phyloP scores from a whole-genome alignment of 139 green algal genomes.

The Microglena sp. region DNA sequence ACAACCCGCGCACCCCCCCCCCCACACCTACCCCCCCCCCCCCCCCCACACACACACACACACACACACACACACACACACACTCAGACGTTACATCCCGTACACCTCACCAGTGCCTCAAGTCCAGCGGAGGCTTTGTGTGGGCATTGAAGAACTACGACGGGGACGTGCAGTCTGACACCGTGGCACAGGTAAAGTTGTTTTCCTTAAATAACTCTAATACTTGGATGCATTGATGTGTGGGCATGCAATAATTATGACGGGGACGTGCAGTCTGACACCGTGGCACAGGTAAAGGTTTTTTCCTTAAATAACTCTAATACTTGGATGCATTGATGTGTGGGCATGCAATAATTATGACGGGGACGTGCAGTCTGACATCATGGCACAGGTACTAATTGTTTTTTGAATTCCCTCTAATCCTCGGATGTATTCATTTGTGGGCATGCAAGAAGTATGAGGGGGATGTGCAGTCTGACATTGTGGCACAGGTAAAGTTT shows the following conservation, averaged over 20 bases:
- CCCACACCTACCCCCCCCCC: too few relatives aligned
- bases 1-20: too few relatives aligned
- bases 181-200: conserved; percentile 63
- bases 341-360: neutral
- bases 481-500: too few relatives aligned
- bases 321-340: neutral
- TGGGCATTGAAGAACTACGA: conserved; percentile 99
- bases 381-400: too few relatives aligned
- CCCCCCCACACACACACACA: too few relatives aligned
- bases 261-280: conserved; percentile 83
- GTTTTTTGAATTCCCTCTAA: too few relatives aligned
- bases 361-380: too few relatives aligned
- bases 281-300: conserved; percentile 63
- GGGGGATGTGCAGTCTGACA: too few relatives aligned
- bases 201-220: neutral
- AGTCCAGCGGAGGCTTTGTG: conserved; percentile 87
- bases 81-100: neutral
- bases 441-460: neutral
- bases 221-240: conserved; percentile 30
- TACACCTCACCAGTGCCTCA: conserved; percentile 57
- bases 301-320: neutral
- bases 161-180: conserved; percentile 83
- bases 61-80: neutral
- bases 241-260: conserved; percentile 99
- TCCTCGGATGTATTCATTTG: too few relatives aligned